phyloP scores from a whole-genome alignment of 108 stramenopile species.

The Skeletonema tropicum region DNA sequence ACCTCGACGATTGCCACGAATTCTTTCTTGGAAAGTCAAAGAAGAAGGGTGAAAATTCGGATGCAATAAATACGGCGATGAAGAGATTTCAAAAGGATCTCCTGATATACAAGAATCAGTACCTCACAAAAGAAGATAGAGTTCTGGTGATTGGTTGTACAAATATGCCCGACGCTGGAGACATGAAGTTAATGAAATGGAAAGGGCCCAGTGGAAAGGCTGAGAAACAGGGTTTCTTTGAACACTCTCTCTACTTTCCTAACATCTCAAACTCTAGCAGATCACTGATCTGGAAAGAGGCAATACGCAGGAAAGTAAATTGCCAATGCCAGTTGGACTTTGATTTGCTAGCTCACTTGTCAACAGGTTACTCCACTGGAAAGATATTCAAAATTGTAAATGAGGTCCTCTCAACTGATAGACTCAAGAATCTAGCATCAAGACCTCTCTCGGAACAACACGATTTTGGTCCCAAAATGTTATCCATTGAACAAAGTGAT shows the following conservation, averaged over 20 bases:
- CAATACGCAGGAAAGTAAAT: slow-evolving; percentile 41
- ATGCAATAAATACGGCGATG: slow-evolving; percentile 41
- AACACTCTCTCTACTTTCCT: slow-evolving; percentile 75
- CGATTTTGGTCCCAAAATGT: background rate
- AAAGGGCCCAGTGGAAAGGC: slow-evolving; percentile 49
- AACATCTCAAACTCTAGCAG: slow-evolving; percentile 72
- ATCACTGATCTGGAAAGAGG: slow-evolving; percentile 64
- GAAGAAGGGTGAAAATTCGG: slow-evolving; percentile 15
- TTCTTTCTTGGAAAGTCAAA: slow-evolving; percentile 67
- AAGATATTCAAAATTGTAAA: background rate
- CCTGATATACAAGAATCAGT: slow-evolving; percentile 79
- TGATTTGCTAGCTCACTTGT: background rate
- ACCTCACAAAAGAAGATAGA: slow-evolving; percentile 66
- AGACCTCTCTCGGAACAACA: background rate
- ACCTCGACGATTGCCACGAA: slow-evolving; percentile 77
- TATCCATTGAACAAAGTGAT: background rate
- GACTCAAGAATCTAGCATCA: background rate
- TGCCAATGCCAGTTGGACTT: background rate
- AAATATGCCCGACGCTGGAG: slow-evolving; percentile 61
- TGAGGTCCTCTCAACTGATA: background rate
- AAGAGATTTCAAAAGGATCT: slow-evolving; percentile 77
- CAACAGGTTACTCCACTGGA: background rate
- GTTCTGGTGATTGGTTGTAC: slow-evolving; percentile 79
- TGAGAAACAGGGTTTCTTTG: slow-evolving; percentile 74
- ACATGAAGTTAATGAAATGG: slow-evolving; percentile 64